Conservation (phyloP, 169 alveolate species). For the Plasmodium berghei region DNA sequence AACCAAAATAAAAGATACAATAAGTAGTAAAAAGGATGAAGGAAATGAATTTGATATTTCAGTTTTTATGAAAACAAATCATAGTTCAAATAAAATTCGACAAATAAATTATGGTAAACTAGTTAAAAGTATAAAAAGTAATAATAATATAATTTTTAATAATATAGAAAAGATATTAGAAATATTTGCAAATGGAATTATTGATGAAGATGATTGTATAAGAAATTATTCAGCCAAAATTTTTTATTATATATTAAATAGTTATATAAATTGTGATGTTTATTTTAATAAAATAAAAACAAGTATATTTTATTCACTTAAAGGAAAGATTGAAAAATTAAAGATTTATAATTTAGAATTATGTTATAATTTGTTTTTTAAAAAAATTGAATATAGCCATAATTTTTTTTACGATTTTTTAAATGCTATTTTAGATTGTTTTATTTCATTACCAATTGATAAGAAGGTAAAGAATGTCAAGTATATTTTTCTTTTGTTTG, state of each 20-base stretch:
- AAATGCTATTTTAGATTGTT: conserved; percentile 42
- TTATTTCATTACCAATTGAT: conserved; percentile 33
- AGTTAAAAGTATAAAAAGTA: conserved; percentile 38
- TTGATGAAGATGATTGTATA: conserved; percentile 59
- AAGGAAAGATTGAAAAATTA: conserved; percentile 15
- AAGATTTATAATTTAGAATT: conserved; percentile 51
- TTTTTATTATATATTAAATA: conserved; percentile 61
- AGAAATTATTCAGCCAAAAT: conserved; percentile 67
- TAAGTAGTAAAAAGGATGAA: conserved; percentile 13
- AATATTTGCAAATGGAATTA: conserved; percentile 56
- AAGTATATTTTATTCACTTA: conserved; percentile 57
- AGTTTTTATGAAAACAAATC: conserved; percentile 64
- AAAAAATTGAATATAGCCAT: conserved; percentile 46
- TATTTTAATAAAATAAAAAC: conserved; percentile 58
- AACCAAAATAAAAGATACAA: conserved; percentile 35
- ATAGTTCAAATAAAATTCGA: conserved; percentile 67
- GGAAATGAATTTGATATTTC: conserved; percentile 62
- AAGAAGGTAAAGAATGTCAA: conserved; percentile 24
- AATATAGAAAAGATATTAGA: conserved; percentile 58
- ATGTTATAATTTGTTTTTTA: conserved; percentile 46
- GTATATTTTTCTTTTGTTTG: conserved; percentile 52
- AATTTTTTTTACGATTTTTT: conserved; percentile 65
- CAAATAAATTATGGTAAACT: conserved; percentile 61
- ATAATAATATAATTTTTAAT: conserved; percentile 43
- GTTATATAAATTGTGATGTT: conserved; percentile 27